Evolutionary conservation across 371 early-diverging fungal species (phyloP).

Genomic region (Mucor sp.): DNA sequence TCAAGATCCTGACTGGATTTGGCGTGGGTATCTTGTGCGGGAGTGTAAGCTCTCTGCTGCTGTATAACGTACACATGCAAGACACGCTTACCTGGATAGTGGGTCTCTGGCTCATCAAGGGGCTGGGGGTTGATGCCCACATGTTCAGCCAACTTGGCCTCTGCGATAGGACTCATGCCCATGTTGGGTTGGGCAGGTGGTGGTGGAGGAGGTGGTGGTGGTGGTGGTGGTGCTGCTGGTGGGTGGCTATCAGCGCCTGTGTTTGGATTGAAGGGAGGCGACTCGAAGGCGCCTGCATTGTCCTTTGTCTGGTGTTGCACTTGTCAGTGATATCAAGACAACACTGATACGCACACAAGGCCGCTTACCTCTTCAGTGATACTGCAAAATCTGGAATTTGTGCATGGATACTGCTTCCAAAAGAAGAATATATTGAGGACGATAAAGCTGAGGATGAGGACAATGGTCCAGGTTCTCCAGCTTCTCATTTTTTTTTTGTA

Average conservation of each 20-base stretch:
- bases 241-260: not conserved
- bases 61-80: not conserved
- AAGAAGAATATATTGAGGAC: slow-evolving; percentile 20
- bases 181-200: slow-evolving; percentile 6
- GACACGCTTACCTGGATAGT: slow-evolving; percentile 23
- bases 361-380: slow-evolving; percentile 3
- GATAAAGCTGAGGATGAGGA: slow-evolving; percentile 14
- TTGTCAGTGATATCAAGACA: not conserved
- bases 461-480: slow-evolving; percentile 22
- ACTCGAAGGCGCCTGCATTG: not conserved
- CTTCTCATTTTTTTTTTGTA: slow-evolving; percentile 10
- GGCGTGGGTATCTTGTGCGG: slow-evolving; percentile 22
- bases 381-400: slow-evolving; percentile 17
- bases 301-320: not conserved
- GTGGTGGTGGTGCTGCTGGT: slow-evolving; percentile 3
- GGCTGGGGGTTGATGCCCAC: slow-evolving; percentile 16
- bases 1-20: slow-evolving; percentile 23
- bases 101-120: slow-evolving; percentile 19
- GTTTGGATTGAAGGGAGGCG: not conserved
- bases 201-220: slow-evolving; percentile 8
- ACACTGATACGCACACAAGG: not conserved
- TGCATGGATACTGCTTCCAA: slow-evolving; percentile 22
- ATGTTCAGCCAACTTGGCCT: slow-evolving; percentile 10
- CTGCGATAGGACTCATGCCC: not conserved
- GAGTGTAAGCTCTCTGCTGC: not conserved